Conservation (phyloP, 2,329 filamentous ascomycete species). For the Aspergillus phoenicis region DNA sequence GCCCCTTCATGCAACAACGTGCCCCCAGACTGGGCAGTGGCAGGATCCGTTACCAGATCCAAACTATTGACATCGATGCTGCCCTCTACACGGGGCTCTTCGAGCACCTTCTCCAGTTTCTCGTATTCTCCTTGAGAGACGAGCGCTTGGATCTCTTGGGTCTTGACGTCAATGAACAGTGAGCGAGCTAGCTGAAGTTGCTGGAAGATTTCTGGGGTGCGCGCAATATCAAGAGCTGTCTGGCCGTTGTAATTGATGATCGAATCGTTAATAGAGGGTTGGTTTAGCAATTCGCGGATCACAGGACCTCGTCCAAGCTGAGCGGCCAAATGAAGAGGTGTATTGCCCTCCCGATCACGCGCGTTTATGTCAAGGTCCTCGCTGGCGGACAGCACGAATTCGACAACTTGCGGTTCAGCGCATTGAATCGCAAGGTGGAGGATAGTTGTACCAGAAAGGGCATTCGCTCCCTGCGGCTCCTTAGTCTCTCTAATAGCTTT, state of each 20-base stretch:
- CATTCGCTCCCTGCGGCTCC: slow-evolving; percentile 53
- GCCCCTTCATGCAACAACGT: slow-evolving; percentile 93
- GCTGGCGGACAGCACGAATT: slow-evolving; percentile 83
- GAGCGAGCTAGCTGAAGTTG: slow-evolving; percentile 87
- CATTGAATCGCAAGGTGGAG: slow-evolving; percentile 94
- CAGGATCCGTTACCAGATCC: slow-evolving; percentile 80
- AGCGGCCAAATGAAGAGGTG: slow-evolving; percentile 84
- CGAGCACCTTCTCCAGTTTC: slow-evolving; percentile 73
- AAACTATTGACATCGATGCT: slow-evolving; percentile 89
- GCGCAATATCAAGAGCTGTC: slow-evolving; percentile 82
- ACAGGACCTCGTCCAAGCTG: slow-evolving; percentile 76
- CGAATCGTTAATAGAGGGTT: slow-evolving; percentile 83
- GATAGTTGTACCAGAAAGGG: slow-evolving; percentile 73
- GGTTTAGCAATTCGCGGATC: slow-evolving; percentile 80
- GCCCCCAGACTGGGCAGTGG: slow-evolving; percentile 79
- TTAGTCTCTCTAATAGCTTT: slow-evolving; percentile 69
- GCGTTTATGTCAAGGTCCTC: slow-evolving; percentile 81
- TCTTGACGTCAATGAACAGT: slow-evolving; percentile 83
- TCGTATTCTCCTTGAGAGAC: slow-evolving; percentile 75
- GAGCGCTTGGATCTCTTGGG: slow-evolving; percentile 79
- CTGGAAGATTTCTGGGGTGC: slow-evolving; percentile 94
- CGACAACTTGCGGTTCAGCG: slow-evolving; percentile 86
- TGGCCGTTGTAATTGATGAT: slow-evolving; percentile 82
- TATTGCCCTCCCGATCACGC: slow-evolving; percentile 91
- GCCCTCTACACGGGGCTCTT: slow-evolving; percentile 82